Base-by-base conservation (phyloP, 2,329 filamentous ascomycete species). In the Cladosporium velox region DNA sequence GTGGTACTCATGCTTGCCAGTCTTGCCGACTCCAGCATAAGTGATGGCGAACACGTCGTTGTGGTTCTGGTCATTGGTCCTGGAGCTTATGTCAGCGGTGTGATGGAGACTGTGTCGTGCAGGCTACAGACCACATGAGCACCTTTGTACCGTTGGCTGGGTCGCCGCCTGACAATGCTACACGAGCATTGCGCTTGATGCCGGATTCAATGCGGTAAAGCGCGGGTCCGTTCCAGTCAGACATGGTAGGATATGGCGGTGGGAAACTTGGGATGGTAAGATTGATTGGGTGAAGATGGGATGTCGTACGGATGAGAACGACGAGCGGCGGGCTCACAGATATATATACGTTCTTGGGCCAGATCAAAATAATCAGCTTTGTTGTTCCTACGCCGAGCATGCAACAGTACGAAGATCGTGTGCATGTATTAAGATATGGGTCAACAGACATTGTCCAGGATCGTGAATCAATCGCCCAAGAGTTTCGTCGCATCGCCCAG, bases 1-100 rank as follows among this genome's bases (percentile, higher is more conserved):
- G 28, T 55, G 52, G 52, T 55, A 55, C 8, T 55, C 52, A 18
- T 55, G 26, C 52, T 55, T 55, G 52, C 52, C 52, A 4, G 52
- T 55, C 28, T 12, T 55, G 52, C 52, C 28, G 14, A 55, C 12
- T 12, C 52, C 52, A 32, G 52, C 52, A n/a, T 55, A 55, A 12
- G 52, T 21, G 18, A 55, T 30, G 14, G 24, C 52, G 18, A 28
- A 55, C 7, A 55, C 52, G 7, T 55, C 52, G 8, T 55, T 55
- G 8, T 55, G 15, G 28, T 55, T 32, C 52, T 18, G 18, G 4
- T 55, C 52, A n/a, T 28, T 28, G 26, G 15, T 28, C 52, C 52
- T 55, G 18, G 28, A 24, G 14, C 7, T n/a, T 7, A 3, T 41
- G 15, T 41, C 38, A 41, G 38, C 6, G 38, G 2, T 41, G 6